Percentiles rank a stretch among this genome's conserved stretches.
Conservation (phyloP, 2,329 filamentous ascomycete genomes). For the Botrytis tulipae region DNA sequence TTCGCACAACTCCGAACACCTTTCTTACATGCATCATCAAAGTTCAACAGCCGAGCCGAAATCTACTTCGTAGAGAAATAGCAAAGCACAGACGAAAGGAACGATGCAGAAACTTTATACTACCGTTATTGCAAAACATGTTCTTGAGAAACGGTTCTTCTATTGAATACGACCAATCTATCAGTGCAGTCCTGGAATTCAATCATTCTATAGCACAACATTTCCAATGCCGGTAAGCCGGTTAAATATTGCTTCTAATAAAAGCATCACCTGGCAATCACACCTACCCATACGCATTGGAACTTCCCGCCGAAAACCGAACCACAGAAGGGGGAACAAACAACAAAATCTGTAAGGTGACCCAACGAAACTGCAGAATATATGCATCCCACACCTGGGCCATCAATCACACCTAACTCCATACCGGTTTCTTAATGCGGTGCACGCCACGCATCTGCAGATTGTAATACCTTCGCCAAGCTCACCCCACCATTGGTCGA, state of each 20-base stretch:
- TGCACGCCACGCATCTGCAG: conserved; percentile 7
- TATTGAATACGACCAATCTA: background rate
- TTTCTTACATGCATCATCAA: background rate
- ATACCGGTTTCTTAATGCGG: conserved; percentile 3
- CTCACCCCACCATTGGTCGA: background rate
- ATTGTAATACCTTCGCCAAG: background rate
- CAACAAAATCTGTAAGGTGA: conserved; percentile 2
- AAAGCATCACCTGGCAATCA: conserved; percentile 7
- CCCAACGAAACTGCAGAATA: background rate
- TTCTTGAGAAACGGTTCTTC: background rate
- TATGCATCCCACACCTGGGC: background rate
- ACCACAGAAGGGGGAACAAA: background rate
- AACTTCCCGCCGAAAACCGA: background rate
- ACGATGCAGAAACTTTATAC: background rate
- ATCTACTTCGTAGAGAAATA: background rate
- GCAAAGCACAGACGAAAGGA: background rate
- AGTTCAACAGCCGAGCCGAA: background rate
- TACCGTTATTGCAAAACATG: background rate
- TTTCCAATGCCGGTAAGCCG: background rate
- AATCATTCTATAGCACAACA: background rate
- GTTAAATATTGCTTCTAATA: background rate
- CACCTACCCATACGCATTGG: background rate
- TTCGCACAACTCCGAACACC: background rate
- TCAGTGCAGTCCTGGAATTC: background rate
- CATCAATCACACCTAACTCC: background rate